Conservation (phyloP, 805 yeast genomes). For the Ogataea ramenticola region DNA sequence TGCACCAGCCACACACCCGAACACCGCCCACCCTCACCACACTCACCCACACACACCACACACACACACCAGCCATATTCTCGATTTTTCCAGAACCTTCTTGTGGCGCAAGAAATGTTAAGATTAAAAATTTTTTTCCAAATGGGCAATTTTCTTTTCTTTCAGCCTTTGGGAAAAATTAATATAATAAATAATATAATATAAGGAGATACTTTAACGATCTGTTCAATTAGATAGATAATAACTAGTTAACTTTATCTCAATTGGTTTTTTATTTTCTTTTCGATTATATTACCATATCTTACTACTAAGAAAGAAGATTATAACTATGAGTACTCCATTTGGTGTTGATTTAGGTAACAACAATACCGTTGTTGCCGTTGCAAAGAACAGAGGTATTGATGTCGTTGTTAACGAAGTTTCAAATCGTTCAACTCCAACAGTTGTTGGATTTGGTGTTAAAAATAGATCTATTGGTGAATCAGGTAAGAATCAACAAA, state of each 20-base stretch:
- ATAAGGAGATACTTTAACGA: too few species aligned
- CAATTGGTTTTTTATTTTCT: too few species aligned
- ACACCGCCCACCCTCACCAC: too few species aligned
- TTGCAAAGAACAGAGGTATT: constrained; percentile 97
- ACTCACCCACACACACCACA: too few species aligned
- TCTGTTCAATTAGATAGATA: too few species aligned
- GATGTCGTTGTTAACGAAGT: constrained; percentile 98
- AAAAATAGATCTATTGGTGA: constrained; percentile 93
- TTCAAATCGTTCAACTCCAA: constrained; percentile 94
- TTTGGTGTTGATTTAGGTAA: constrained; percentile 98
- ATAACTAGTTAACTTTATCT: too few species aligned
- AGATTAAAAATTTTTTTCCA: neutral
- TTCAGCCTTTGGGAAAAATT: neutral
- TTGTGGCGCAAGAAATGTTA: neutral
- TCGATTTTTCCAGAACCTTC: neutral
- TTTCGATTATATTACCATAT: too few species aligned
- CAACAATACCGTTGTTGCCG: constrained; percentile 86
- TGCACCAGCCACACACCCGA: too few species aligned
- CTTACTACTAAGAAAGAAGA: too few species aligned
- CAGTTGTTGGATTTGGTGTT: constrained; percentile 79
- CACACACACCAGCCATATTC: neutral
- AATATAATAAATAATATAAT: too few species aligned
- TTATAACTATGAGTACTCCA: constrained; percentile 78
- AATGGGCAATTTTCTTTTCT: neutral
- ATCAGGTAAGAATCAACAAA: constrained; percentile 92